phyloP scores from a whole-genome alignment of 306 rosid species.

The Cyclanthera cordifolia region DNA sequence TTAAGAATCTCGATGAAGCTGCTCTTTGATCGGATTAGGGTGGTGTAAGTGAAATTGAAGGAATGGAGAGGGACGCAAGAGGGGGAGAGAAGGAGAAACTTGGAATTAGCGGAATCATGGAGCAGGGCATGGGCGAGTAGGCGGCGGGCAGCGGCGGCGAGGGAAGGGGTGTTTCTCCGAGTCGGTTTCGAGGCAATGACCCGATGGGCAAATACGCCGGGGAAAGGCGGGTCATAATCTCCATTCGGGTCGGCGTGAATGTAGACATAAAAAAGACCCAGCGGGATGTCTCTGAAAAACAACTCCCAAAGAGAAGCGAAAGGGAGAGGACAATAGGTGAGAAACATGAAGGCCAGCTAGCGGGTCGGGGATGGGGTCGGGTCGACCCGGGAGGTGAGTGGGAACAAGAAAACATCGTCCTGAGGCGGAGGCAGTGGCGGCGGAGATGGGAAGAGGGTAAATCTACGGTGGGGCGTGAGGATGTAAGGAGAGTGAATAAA shows the following conservation, averaged over 20 bases:
- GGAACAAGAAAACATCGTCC: slow-evolving; percentile 27
- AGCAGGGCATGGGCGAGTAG: slow-evolving; percentile 53
- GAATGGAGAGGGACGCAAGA: slow-evolving; percentile 58
- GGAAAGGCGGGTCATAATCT: slow-evolving; percentile 34
- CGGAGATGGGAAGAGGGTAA: neutral
- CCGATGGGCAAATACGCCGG: slow-evolving; percentile 40
- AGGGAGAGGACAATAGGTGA: slow-evolving; percentile 49
- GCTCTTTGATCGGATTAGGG: slow-evolving; percentile 18
- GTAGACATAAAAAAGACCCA: slow-evolving; percentile 36
- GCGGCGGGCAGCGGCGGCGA: slow-evolving; percentile 41
- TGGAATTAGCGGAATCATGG: slow-evolving; percentile 34
- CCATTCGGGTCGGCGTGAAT: slow-evolving; percentile 52
- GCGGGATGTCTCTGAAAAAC: slow-evolving; percentile 28
- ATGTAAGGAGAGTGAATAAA: neutral
- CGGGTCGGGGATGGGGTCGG: slow-evolving; percentile 23
- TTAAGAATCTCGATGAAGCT: slow-evolving; percentile 64
- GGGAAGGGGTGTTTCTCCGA: slow-evolving; percentile 28
- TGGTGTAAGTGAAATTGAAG: slow-evolving; percentile 45
- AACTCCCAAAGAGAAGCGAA: slow-evolving; percentile 58
- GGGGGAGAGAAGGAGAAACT: slow-evolving; percentile 48
- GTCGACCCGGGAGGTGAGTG: slow-evolving; percentile 26
- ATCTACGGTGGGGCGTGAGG: neutral
- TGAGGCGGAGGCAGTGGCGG: neutral
- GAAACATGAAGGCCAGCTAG: slow-evolving; percentile 57
- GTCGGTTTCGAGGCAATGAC: slow-evolving; percentile 42